These are phyloP conservation scores for Phytophthora foliorum DNA, from an alignment of 352 stramenopile genomes.

Conservation along the genomic window DNA sequence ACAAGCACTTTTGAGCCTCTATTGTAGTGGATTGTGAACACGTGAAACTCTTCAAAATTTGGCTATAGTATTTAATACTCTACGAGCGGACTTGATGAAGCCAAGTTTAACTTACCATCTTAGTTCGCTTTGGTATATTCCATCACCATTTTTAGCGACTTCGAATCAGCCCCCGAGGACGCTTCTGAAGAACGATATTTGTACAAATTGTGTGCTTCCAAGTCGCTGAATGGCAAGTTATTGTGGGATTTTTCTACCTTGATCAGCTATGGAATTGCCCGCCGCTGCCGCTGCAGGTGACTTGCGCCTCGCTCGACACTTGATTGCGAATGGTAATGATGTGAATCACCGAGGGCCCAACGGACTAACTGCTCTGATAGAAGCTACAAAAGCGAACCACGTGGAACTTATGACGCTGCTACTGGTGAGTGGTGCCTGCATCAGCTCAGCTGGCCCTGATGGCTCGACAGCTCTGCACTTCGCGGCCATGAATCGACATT, in stretches of 20 bases:
- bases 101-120: neutral
- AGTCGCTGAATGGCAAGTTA: no score
- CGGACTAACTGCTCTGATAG: conserved; percentile 1
- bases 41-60: no score
- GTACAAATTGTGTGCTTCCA: no score
- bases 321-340: neutral
- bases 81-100: neutral
- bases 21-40: no score
- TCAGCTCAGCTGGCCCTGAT: neutral
- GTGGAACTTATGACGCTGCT: conserved; percentile 8
- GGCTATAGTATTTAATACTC: no score
- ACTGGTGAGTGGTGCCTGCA: neutral
- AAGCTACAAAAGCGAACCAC: neutral
- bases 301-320: neutral
- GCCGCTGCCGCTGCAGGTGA: neutral
- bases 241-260: neutral
- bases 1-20: no score
- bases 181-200: no score
- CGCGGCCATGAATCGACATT: neutral
- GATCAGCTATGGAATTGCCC: conserved; percentile 3
- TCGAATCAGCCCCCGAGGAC: no score
- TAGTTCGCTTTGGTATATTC: no score
- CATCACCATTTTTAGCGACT: no score
- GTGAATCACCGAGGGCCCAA: neutral
- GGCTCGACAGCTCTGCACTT: conserved; percentile 9